These are phyloP conservation scores for Pichia insulana DNA, from an alignment of 805 yeast genomes.

Conservation along the genomic window DNA sequence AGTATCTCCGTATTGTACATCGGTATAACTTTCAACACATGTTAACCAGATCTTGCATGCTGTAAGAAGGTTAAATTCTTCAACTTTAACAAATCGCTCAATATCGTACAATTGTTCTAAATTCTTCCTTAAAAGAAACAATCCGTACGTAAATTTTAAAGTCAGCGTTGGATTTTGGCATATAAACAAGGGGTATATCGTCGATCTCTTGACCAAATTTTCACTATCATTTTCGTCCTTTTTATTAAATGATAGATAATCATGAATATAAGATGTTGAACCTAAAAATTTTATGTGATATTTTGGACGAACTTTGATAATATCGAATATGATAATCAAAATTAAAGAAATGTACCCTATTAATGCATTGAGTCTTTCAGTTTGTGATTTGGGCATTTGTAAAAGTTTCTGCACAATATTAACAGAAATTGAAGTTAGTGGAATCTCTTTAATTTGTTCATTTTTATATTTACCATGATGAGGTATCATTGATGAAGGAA, in stretches of 20 bases:
- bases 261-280: conserved; percentile 38
- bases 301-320: conserved; percentile 37
- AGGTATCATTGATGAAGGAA: conserved; percentile 17
- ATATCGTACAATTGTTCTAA: conserved; percentile 35
- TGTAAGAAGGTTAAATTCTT: conserved; percentile 26
- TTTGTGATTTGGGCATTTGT: conserved; percentile 24
- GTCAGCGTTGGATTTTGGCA: conserved; percentile 29
- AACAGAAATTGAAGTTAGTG: conserved; percentile 1
- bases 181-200: conserved; percentile 43
- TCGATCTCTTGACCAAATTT: conserved; percentile 21
- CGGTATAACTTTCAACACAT: conserved; percentile 17
- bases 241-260: conserved; percentile 31
- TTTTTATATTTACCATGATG: background rate
- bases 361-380: conserved; percentile 38
- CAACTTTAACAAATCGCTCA: conserved; percentile 23
- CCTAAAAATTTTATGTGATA: conserved; percentile 43
- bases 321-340: conserved; percentile 31
- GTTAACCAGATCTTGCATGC: conserved; percentile 29
- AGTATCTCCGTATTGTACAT: background rate
- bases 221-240: background rate
- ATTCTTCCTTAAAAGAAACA: conserved; percentile 37
- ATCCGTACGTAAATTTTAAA: conserved; percentile 42
- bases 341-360: conserved; percentile 39
- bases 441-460: background rate
- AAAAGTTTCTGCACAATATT: conserved; percentile 11